phyloP scores from a whole-genome alignment of 345 rosid genomes.

The Mercurialis annua region DNA sequence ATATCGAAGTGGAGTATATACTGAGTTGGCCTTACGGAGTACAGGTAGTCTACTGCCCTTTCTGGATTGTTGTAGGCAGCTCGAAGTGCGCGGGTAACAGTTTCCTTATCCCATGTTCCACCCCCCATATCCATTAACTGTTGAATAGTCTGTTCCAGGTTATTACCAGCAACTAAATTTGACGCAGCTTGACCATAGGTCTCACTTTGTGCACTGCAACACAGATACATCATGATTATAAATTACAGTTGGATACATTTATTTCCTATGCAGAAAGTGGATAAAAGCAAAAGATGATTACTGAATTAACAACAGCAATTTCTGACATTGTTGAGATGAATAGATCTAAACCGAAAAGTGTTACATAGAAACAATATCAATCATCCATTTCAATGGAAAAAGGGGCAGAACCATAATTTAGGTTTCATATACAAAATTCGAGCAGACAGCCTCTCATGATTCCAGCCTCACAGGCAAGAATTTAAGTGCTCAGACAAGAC shows the following conservation, averaged over 20 bases:
- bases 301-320: background rate
- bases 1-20: background rate
- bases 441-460: background rate
- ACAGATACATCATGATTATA: background rate
- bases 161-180: conserved; percentile 66
- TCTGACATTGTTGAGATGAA: background rate
- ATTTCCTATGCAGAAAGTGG: background rate
- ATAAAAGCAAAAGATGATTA: background rate
- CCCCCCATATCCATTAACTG: conserved; percentile 96
- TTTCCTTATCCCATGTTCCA: conserved; percentile 95
- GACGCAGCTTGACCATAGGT: conserved; percentile 88
- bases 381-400: too few species aligned
- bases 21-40: conserved; percentile 52
- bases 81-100: conserved; percentile 87
- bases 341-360: background rate
- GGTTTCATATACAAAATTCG: too few species aligned
- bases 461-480: background rate
- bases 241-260: background rate
- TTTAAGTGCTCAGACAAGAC: background rate
- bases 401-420: too few species aligned
- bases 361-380: background rate
- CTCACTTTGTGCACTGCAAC: conserved; percentile 58
- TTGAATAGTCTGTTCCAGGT: conserved; percentile 70
- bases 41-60: conserved; percentile 96
- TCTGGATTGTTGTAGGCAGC: conserved; percentile 99